phyloP scores from a whole-genome alignment of 345 rosid species.

The Pugionium dolabratum region DNA sequence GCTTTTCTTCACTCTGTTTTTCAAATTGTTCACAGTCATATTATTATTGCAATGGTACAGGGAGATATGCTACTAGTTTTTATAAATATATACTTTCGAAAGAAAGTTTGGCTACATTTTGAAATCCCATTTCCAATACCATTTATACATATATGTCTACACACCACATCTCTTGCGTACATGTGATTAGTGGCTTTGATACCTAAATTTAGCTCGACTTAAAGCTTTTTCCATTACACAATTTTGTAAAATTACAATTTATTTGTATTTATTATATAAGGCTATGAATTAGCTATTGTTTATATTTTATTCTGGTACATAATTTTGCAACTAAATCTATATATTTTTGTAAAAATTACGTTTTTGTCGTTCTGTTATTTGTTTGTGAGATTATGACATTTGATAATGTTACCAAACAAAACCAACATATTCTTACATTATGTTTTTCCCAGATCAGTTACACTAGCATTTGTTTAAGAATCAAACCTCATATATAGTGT shows the following conservation, averaged over 20 bases:
- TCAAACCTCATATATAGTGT: no score
- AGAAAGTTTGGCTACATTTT: constrained; percentile 1
- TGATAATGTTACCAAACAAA: no score
- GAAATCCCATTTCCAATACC: constrained; percentile 36
- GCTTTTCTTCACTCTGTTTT: no score
- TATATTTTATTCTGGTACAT: not conserved
- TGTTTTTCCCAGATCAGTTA: no score
- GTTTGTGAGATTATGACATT: not conserved
- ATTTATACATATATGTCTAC: constrained; percentile 29
- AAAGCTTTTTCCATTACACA: not conserved
- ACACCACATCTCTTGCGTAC: constrained; percentile 34
- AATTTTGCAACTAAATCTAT: not conserved
- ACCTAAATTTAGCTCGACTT: constrained; percentile 40
- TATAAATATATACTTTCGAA: no score
- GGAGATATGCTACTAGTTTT: no score
- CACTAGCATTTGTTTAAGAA: no score
- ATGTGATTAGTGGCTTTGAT: constrained; percentile 42
- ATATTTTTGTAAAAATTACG: not conserved
- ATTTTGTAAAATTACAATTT: not conserved
- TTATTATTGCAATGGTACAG: no score
- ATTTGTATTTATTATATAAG: not conserved
- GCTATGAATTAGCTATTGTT: not conserved
- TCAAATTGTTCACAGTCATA: no score
- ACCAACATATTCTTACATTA: no score
- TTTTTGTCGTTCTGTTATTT: not conserved